These are phyloP conservation scores for Penstemon eatonii DNA, from an alignment of 257 asterid genomes.

Conservation along the genomic window DNA sequence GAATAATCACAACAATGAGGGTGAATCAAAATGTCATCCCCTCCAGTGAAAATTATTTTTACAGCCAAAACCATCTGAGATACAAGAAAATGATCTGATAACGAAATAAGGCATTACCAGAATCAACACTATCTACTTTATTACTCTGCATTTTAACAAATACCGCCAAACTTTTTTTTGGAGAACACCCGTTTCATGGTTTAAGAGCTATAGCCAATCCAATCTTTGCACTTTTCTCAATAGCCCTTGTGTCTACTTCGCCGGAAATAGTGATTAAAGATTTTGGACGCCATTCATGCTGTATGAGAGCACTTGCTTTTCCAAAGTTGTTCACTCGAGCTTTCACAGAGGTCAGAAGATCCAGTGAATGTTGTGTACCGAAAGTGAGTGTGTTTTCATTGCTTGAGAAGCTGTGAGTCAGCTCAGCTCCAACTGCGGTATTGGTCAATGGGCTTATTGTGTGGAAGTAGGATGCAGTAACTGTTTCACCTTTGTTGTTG, in stretches of 20 bases:
- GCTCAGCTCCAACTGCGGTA: conserved; percentile 94
- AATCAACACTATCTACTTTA: conserved; percentile 28
- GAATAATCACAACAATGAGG: too few species aligned
- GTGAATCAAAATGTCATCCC: too few species aligned
- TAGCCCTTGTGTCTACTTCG: conserved; percentile 92
- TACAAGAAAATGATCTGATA: too few species aligned
- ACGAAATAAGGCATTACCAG: background rate
- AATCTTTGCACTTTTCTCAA: conserved; percentile 87
- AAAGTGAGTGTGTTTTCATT: conserved; percentile 78
- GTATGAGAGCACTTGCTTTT: conserved; percentile 84
- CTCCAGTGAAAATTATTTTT: too few species aligned
- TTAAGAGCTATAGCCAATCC: conserved; percentile 90
- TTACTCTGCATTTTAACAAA: conserved; percentile 30
- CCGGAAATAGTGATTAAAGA: conserved; percentile 91
- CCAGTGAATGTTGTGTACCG: conserved; percentile 85
- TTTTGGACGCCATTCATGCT: conserved; percentile 89
- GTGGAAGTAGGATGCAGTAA: conserved; percentile 87
- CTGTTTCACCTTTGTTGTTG: conserved; percentile 70
- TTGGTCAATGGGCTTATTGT: conserved; percentile 68
- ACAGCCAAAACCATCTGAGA: too few species aligned
- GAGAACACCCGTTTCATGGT: conserved; percentile 48
- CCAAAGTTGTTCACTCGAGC: conserved; percentile 85
- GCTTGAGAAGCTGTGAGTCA: conserved; percentile 80
- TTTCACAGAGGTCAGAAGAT: conserved; percentile 76
- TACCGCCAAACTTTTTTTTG: background rate